phyloP scores from a whole-genome alignment of 805 yeast genomes.

The Yamadazyma phyllophila region DNA sequence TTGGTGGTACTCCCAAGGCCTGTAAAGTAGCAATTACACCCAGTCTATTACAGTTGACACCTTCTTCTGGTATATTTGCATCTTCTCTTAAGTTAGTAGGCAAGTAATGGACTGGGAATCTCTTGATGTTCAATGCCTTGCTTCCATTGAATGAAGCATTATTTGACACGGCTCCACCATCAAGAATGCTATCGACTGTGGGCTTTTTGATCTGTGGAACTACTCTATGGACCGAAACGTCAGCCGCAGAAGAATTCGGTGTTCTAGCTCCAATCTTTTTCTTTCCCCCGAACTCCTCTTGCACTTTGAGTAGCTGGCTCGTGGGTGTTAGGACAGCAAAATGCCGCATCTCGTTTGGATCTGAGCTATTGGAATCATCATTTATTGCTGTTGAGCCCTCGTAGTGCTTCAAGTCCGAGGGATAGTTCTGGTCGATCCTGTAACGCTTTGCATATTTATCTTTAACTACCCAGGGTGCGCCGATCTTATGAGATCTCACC shows the following conservation, averaged over 20 bases:
- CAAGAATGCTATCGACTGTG: slow-evolving; percentile 9
- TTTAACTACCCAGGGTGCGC: slow-evolving; percentile 96
- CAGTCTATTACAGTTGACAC: slow-evolving; percentile 14
- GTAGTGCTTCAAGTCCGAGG: slow-evolving; percentile 49
- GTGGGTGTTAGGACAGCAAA: slow-evolving; percentile 8
- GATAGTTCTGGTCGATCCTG: slow-evolving; percentile 60
- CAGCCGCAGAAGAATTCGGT: neutral
- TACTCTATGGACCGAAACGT: too few relatives aligned
- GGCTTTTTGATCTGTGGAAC: slow-evolving; percentile 4
- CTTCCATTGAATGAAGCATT: neutral
- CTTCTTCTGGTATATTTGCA: slow-evolving; percentile 11
- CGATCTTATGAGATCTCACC: slow-evolving; percentile 74
- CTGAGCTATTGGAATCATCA: slow-evolving; percentile 22
- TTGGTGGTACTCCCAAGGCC: slow-evolving; percentile 15
- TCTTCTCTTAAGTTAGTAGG: slow-evolving; percentile 21
- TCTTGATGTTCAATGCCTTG: slow-evolving; percentile 12
- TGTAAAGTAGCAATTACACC: slow-evolving; percentile 12
- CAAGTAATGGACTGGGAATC: slow-evolving; percentile 32
- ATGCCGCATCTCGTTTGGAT: slow-evolving; percentile 14
- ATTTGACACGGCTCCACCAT: neutral
- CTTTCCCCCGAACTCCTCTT: slow-evolving; percentile 8
- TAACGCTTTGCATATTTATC: slow-evolving; percentile 69
- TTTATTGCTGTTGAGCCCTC: slow-evolving; percentile 33
- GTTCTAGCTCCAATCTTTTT: neutral
- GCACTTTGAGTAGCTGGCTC: neutral